phyloP scores from a whole-genome alignment of 352 stramenopile species.

The Globisporangium nagaii region DNA sequence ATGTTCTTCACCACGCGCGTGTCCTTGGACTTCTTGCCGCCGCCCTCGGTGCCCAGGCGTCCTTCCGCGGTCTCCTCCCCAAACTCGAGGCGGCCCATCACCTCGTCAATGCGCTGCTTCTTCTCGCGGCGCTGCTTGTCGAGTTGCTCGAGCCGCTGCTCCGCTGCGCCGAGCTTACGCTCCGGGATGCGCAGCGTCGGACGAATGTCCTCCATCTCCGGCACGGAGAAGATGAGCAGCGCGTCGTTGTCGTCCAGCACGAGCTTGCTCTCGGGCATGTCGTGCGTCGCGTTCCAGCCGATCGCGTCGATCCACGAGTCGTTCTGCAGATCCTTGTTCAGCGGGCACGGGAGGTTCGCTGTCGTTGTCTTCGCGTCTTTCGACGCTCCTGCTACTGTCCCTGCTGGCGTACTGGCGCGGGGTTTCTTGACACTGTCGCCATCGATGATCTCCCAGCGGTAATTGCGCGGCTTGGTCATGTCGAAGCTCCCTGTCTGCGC shows the following conservation, averaged over 20 bases:
- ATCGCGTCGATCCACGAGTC: conserved; percentile 73
- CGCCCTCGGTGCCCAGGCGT: conserved; percentile 53
- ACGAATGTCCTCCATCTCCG: conserved; percentile 75
- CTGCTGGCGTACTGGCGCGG: not conserved
- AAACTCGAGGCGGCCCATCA: conserved; percentile 78
- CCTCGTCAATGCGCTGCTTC: conserved; percentile 73
- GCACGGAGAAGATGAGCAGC: conserved; percentile 68
- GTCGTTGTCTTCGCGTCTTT: not conserved
- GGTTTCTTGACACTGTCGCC: conserved; percentile 7
- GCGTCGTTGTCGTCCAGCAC: conserved; percentile 83
- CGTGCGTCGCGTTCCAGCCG: conserved; percentile 70
- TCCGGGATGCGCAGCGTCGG: conserved; percentile 80
- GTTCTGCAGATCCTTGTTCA: conserved; percentile 70
- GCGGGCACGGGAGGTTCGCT: conserved; percentile 26
- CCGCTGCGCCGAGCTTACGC: conserved; percentile 68
- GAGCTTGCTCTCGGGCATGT: conserved; percentile 78
- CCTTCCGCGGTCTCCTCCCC: conserved; percentile 69
- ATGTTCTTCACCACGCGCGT: conserved; percentile 85
- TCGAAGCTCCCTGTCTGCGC: conserved; percentile 32
- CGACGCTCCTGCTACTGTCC: not conserved
- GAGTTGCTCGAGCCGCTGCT: conserved; percentile 65
- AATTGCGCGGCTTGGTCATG: conserved; percentile 68
- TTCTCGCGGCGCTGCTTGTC: conserved; percentile 75
- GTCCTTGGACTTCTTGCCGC: conserved; percentile 77
- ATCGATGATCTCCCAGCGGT: conserved; percentile 69